These are phyloP conservation scores for Mytilinidion resinicola DNA, from an alignment of 495 filamentous ascomycete species.

Conservation along the genomic window DNA sequence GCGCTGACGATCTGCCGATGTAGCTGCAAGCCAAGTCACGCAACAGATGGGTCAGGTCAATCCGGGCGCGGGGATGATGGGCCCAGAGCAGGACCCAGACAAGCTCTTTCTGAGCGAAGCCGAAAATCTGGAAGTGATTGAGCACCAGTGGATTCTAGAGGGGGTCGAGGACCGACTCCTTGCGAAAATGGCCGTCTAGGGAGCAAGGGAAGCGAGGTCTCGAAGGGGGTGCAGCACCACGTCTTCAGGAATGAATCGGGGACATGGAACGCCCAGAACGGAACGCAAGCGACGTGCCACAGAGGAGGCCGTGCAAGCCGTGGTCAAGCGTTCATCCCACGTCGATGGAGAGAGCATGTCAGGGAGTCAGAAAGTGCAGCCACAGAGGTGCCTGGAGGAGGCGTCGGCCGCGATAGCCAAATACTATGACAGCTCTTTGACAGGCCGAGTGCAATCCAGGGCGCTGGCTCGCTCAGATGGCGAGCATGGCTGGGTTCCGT, in stretches of 20 bases:
- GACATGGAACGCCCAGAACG: not conserved
- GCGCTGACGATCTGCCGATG: constrained; percentile 13
- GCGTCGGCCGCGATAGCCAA: not conserved
- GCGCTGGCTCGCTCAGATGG: not conserved
- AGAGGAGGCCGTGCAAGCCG: not conserved
- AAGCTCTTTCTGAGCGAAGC: constrained; percentile 87
- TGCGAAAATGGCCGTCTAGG: constrained; percentile 24
- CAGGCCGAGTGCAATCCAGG: not conserved
- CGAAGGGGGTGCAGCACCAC: not conserved
- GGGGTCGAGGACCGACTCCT: constrained; percentile 80
- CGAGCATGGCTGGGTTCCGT: not conserved
- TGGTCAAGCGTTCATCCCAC: not conserved
- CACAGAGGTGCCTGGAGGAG: not conserved
- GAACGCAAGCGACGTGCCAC: constrained; percentile 1
- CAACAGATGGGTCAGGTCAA: constrained; percentile 87
- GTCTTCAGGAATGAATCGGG: not conserved
- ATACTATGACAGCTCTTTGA: not conserved
- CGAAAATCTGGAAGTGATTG: constrained; percentile 90
- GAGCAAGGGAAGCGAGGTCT: not conserved
- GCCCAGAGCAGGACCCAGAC: constrained; percentile 88
- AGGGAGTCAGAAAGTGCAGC: not conserved
- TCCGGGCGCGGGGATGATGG: constrained; percentile 59
- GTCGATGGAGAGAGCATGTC: not conserved
- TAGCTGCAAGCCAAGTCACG: constrained; percentile 90
- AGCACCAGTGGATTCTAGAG: constrained; percentile 84